A percentile compares a stretch with the other conserved stretches of the same genome.
Conservation (phyloP, 805 yeast species). For the Pichia sporocuriosa region DNA sequence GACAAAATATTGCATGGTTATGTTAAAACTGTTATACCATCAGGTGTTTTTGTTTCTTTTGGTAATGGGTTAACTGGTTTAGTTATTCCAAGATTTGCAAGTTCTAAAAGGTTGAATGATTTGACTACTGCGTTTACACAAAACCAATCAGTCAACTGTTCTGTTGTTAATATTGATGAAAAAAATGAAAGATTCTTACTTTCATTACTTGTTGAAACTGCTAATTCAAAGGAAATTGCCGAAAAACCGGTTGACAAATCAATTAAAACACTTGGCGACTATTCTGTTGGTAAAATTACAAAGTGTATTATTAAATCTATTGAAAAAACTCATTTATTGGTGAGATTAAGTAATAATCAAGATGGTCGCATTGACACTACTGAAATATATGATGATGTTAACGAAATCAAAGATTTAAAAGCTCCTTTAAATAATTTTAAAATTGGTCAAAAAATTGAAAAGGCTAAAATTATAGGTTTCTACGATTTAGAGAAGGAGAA, state of each 20-base stretch:
- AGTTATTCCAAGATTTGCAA: constrained; percentile 66
- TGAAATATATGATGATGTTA: constrained; percentile 50
- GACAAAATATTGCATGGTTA: constrained; percentile 57
- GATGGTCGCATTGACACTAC: constrained; percentile 77
- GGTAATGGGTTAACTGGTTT: constrained; percentile 78
- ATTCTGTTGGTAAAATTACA: constrained; percentile 52
- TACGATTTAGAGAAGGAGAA: constrained; percentile 65
- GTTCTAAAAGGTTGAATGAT: constrained; percentile 46
- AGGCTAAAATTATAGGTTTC: constrained; percentile 67
- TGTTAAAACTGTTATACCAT: constrained; percentile 67
- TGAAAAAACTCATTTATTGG: constrained; percentile 62
- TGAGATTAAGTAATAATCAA: constrained; percentile 67
- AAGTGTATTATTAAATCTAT: constrained; percentile 55
- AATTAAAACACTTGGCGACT: constrained; percentile 44
- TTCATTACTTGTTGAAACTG: constrained; percentile 39
- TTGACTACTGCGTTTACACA: constrained; percentile 47
- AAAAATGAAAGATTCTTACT: constrained; percentile 65
- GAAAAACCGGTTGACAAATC: constrained; percentile 56
- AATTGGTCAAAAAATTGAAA: constrained; percentile 46
- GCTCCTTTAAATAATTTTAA: constrained; percentile 56
- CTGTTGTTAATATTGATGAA: constrained; percentile 61
- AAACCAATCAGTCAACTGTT: constrained; percentile 67
- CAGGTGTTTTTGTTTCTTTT: constrained; percentile 80
- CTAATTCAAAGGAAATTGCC: constrained; percentile 25
- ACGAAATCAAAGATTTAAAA: constrained; percentile 49